phyloP scores from a whole-genome alignment of 306 rosid species.

The Cicer arietinum region DNA sequence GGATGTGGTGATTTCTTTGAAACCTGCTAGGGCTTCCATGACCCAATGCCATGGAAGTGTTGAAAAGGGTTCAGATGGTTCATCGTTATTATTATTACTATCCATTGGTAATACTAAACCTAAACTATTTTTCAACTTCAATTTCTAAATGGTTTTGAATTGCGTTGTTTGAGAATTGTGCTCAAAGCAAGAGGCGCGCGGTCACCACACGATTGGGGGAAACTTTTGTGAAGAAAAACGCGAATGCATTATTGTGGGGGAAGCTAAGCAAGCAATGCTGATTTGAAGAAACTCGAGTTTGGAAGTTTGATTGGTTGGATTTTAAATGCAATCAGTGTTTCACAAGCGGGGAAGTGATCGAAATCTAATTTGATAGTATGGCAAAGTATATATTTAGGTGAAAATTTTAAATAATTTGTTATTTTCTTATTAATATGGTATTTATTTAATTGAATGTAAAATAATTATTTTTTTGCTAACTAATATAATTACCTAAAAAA shows the following conservation, averaged over 20 bases:
- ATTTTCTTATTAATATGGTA: too few species aligned
- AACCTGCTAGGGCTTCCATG: constrained; percentile 67
- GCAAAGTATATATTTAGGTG: too few species aligned
- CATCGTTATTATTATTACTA: background rate
- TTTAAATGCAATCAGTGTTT: background rate
- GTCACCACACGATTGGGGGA: background rate
- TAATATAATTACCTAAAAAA: too few species aligned
- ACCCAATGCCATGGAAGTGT: constrained; percentile 69
- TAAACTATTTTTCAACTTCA: constrained; percentile 7
- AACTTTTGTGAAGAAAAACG: background rate
- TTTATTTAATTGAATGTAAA: too few species aligned
- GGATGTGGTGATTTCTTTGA: constrained; percentile 44
- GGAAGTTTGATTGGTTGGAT: background rate
- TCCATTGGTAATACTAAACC: constrained; percentile 48
- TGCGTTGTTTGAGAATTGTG: background rate
- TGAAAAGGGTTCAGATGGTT: constrained; percentile 43
- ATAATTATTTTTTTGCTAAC: too few species aligned
- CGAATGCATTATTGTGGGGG: background rate
- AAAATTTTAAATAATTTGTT: too few species aligned
- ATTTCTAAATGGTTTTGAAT: background rate
- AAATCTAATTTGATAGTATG: too few species aligned
- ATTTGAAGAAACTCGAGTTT: background rate
- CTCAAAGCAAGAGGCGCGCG: background rate
- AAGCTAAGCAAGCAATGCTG: too few species aligned
- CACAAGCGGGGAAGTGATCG: too few species aligned